Evolutionary conservation across 2,329 filamentous ascomycete species (phyloP), one percentile per base, ranked within the genome.

Genomic region (Trichophyton equinum): DNA sequence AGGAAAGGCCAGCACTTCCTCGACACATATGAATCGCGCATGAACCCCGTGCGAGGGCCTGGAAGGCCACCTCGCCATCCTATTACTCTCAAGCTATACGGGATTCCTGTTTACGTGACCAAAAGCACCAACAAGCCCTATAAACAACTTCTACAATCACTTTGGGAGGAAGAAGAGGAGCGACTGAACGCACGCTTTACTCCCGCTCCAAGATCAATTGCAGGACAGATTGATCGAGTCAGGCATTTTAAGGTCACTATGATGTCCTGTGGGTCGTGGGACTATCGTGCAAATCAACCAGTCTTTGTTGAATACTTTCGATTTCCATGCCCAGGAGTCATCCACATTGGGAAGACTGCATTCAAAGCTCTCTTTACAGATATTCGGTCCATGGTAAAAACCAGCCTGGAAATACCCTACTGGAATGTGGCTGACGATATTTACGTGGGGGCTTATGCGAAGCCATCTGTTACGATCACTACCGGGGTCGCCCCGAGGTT

Each of bases 211-310:
- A 56, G 60, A 42, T 61, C 61, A 13, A 33, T 59, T 13, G 25
- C 18, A 27, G 60, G 56, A 7, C 25, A 51, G 15, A 51, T 46
- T 9, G 58, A 65, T 30, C 57, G 60, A 15, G 18, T 60, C 9
- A 67, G 58, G 42, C 53, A 55, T 4, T 69, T 68, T 15, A 42
- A n/a, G 9, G 65, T 67, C 11, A 62, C 44, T 15, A 60, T 59
- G 9, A 58, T 81, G 33, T 73, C 71, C 6, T 81, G 79, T 60
- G 82, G 82, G 1, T 76, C 79, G 51, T 79, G 79, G 64, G 68
- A 75, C 6, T 82, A 79, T 58, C 58, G 67, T 1, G 59, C 68
- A 0, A 63, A 65, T 4, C 20, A 49, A 2, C 70, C 83, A 5
- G 69, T 71, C 0, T 84, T 80, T 62, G 68, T 76, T 2, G 65